A percentile compares a stretch with the other conserved stretches of the same genome.
Evolutionary conservation across 805 yeast species (phyloP).

Genomic region (Starmerella geochares): DNA sequence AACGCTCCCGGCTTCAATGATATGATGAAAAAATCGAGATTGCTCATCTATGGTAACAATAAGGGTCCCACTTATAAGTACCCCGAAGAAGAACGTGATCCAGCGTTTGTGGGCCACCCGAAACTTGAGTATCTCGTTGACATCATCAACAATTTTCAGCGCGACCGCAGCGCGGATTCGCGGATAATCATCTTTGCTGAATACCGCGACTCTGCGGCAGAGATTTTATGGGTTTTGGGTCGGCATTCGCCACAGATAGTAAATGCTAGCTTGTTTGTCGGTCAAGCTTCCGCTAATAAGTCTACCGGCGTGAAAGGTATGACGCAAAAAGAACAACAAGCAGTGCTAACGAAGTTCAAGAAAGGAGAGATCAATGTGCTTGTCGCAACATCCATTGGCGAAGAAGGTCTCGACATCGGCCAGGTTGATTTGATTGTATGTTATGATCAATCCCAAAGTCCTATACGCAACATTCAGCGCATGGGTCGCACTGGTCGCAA

Average conservation of each 20-base stretch:
- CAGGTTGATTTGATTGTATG: conserved; percentile 92
- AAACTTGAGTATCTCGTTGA: conserved; percentile 53
- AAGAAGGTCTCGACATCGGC: conserved; percentile 96
- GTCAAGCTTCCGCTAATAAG: conserved; percentile 52
- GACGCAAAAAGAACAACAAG: conserved; percentile 82
- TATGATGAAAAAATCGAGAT: conserved; percentile 40
- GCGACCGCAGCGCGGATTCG: conserved; percentile 33
- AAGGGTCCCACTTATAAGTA: conserved; percentile 23
- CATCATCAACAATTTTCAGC: conserved; percentile 50
- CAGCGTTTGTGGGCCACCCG: conserved; percentile 50
- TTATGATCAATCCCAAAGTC: conserved; percentile 86
- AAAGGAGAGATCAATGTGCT: conserved; percentile 63
- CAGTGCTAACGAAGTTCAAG: conserved; percentile 63
- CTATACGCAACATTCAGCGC: conserved; percentile 84
- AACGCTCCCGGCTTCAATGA: conserved; percentile 40
- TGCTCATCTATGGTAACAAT: conserved; percentile 30
- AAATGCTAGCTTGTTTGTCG: conserved; percentile 80
- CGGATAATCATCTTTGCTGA: conserved; percentile 85
- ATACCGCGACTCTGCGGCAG: conserved; percentile 79
- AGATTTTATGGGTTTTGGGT: conserved; percentile 54
- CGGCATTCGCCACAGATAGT: conserved; percentile 31
- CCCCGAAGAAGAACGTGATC: conserved; percentile 9
- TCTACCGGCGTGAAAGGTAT: conserved; percentile 50
- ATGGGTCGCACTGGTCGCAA: conserved; percentile 98
- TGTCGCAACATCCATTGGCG: conserved; percentile 96